Evolutionary conservation across 768 basidiomycete species (phyloP), one percentile per base, ranked within the genome.

Genomic region (Cyclocybe cylindracea): DNA sequence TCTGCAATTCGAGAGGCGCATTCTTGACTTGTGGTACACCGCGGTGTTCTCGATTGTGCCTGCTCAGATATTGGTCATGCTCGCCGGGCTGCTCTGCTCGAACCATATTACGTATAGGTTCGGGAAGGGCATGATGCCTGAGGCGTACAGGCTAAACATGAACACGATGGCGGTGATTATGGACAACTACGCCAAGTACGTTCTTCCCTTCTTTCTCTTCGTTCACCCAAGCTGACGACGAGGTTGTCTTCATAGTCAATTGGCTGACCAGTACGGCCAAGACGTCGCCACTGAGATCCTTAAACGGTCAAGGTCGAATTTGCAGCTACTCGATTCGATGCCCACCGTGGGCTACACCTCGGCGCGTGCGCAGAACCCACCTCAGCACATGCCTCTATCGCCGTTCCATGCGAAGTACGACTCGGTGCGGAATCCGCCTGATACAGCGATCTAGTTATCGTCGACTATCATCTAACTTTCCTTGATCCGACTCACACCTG

Each of bases 81-180:
- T 88, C 46, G 71, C 77, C 1, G 83, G 77, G 2, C 69, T 92
- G 45, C 66, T 92, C 37, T 92, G 87, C 69, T 81, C 83, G 4
- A 89, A 90, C 69, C 89, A 93, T 59, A 82, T 93, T 65, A 92
- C 89, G 42, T 91, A 91, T 60, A 74, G 90, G 34, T 92, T 93
- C 66, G 89, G 90, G 1, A 92, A 91, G 73, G 91, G 91, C 39
- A 84, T 92, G 83, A 91, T 88, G 79, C 91, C 90, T 19, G 85
- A 89, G 74, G 80, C 84, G 31, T 93, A 94, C 64, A 74, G 89
- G 38, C 73, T 93, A 34, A 83, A 85, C 64, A 69, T 80, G 72
- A 78, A 72, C 50, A 83, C 78, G 44, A 88, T 92, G 83, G 87
- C 83, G 0, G 79, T 86, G 19, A 88, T 94, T 64, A 86, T 92